Base-by-base conservation (phyloP, 768 basidiomycete genomes). In the Phanerochaete carnosa region DNA sequence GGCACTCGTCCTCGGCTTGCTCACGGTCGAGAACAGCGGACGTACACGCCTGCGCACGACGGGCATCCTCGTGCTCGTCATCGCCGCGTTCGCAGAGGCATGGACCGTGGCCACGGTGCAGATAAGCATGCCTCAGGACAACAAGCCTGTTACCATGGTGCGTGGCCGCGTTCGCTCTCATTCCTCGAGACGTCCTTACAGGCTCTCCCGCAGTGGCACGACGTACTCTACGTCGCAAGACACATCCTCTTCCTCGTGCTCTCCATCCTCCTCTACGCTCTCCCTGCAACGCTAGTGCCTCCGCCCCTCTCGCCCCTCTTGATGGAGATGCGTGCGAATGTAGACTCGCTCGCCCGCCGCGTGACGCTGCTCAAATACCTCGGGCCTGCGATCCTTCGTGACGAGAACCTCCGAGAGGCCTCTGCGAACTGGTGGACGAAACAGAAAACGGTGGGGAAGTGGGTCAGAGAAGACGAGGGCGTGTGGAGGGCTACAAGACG, bases 161-260 rank as follows among this genome's bases (percentile, higher is more conserved):
- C 55, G 74, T 69, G 1, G 30, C 15, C 33, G 25, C 26, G 26
- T 37, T 49, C 52, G 1, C 23, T 29, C 1, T 33, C 39, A 25
- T 28, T 23, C 46, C 26, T 35, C 46, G 30, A 22, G 37, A 11
- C 19, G 35, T 19, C 35, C 55, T 5, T 50, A 33, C 15, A 29
- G 19, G n/a, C n/a, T n/a, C 19, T 26, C 3, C 39, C 28, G 30
- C 61, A 91, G 89, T 87, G 85, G 84, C 86, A 89, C 72, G 88
- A 91, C 69, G 75, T 68, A 28, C 72, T 87, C 37, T 79, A 81
- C 68, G 68, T 77, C 51, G 62, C 73, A 33, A 88, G 90, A n/a
- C 80, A 82, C 56, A 28, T 77, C 1, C 70, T 88, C 56, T 87
- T 91, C 73, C 74, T 89, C 58, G 7, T 78, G 30, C 75, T 90